These are phyloP conservation scores for Paracoccidioides lutzii DNA, from an alignment of 2,329 filamentous ascomycete genomes.

Conservation along the genomic window DNA sequence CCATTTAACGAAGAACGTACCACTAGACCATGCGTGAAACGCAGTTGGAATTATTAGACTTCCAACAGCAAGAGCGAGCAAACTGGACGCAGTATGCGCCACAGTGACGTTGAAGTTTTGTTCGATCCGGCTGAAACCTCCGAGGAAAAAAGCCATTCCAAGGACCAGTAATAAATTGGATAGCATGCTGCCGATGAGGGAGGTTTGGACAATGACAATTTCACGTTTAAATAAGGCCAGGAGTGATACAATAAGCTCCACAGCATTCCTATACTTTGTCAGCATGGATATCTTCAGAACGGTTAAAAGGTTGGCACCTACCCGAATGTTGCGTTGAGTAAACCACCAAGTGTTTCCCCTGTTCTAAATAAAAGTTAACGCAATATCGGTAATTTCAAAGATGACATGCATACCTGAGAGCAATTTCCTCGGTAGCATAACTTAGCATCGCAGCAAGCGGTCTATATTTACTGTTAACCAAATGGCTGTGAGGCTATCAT, in stretches of 20 bases:
- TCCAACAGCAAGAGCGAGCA: slow-evolving; percentile 66
- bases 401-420: slow-evolving; percentile 30
- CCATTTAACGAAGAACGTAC: slow-evolving; percentile 14
- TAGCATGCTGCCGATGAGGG: slow-evolving; percentile 78
- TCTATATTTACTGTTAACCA: slow-evolving; percentile 11
- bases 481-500: background rate
- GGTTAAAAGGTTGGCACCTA: slow-evolving; percentile 6
- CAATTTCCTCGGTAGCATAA: slow-evolving; percentile 83
- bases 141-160: slow-evolving; percentile 87
- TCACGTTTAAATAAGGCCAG: slow-evolving; percentile 64
- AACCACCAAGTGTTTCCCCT: slow-evolving; percentile 74
- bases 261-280: slow-evolving; percentile 50
- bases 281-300: background rate
- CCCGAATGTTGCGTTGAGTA: slow-evolving; percentile 84
- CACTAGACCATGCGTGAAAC: slow-evolving; percentile 49
- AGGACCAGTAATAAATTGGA: slow-evolving; percentile 81
- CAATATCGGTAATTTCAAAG: background rate
- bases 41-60: slow-evolving; percentile 83
- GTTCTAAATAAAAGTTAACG: slow-evolving; percentile 32
- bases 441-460: slow-evolving; percentile 76
- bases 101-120: slow-evolving; percentile 89
- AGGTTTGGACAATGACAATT: slow-evolving; percentile 81
- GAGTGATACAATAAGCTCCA: slow-evolving; percentile 78
- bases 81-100: slow-evolving; percentile 73
- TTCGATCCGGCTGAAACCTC: slow-evolving; percentile 62